Base-by-base conservation (phyloP, 2,329 filamentous ascomycete genomes). In the Ceratocystis colombiana region DNA sequence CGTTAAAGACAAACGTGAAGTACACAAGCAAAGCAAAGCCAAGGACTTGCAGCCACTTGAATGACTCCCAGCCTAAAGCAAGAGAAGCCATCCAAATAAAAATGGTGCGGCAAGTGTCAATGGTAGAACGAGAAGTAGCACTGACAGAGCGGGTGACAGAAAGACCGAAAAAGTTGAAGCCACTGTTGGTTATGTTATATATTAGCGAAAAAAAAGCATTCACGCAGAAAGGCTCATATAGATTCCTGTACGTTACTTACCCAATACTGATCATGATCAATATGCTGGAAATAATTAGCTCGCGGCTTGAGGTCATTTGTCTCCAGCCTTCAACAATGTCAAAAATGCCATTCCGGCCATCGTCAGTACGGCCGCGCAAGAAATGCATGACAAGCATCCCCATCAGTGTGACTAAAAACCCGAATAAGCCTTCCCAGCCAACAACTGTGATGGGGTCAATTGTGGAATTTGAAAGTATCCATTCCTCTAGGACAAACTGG, bases 11-110 rank as follows among this genome's bases (percentile, higher is more conserved):
- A 76, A 96, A 96, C 1, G 93, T 99, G 70, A 94, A 95, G 74
- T 96, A 99, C 15, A 99, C 94, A 45, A 99, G 82, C 70, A 96
- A 78, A 1, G 79, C 88, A 71, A 99, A 99, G 1, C 94, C 94
- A 2, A 84, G 75, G 15, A 99, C 90, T 77, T 99, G 94, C 5
- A 99, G 83, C 88, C 90, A 95, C 77, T 97, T 97, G 83, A 99
- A 97, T 0, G 85, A 87, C 78, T 99, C 94, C 94, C 94, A 99
- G 68, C 92, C 92, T 1, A 99, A 83, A 3, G 88, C 90, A 3
- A 99, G 83, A 20, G 90, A 96, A 15, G 96, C 89, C 33, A 99
- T 82, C 94, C 94, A 99, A 76, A 99, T 97, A 78, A 99, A 97
- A 0, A 99, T 83, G 0, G 94, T 99, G 50, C 93, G 86, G 80